These are phyloP conservation scores for Acacia crassicarpa DNA, from an alignment of 306 rosid genomes.

Conservation along the genomic window DNA sequence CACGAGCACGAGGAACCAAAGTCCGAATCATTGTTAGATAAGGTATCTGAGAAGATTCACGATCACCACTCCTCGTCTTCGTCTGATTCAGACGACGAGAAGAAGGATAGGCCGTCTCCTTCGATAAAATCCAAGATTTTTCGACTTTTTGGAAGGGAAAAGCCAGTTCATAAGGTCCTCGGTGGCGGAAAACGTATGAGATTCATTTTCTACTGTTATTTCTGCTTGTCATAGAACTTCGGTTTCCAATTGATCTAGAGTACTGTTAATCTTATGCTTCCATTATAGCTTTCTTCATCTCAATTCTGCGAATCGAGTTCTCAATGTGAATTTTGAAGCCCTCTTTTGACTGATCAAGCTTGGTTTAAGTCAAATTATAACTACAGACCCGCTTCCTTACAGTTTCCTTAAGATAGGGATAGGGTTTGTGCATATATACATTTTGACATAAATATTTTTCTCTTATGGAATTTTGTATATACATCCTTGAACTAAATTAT, in stretches of 20 bases:
- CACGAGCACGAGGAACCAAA: conserved; percentile 51
- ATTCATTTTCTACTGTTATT: neutral
- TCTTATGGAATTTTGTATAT: neutral
- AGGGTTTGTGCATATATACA: neutral
- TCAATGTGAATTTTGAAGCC: neutral
- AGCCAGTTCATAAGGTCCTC: conserved; percentile 72
- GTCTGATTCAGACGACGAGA: conserved; percentile 68
- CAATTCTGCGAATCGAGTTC: neutral
- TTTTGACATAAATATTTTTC: neutral
- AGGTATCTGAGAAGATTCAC: conserved; percentile 70
- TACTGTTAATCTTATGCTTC: neutral
- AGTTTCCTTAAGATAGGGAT: neutral
- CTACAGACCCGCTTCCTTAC: neutral
- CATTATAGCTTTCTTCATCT: neutral
- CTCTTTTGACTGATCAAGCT: neutral
- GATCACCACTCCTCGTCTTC: conserved; percentile 66
- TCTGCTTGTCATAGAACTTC: neutral
- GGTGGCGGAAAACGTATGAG: conserved; percentile 95
- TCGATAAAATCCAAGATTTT: conserved; percentile 55
- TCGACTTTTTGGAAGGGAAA: conserved; percentile 90
- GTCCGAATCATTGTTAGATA: conserved; percentile 62
- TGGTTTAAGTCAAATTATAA: conserved; percentile 22
- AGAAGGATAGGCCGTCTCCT: conserved; percentile 35
- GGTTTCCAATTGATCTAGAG: neutral
- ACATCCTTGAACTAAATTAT: neutral